These are phyloP conservation scores for Nannochloris sp. DNA, from an alignment of 139 green algal genomes.

Conservation along the genomic window DNA sequence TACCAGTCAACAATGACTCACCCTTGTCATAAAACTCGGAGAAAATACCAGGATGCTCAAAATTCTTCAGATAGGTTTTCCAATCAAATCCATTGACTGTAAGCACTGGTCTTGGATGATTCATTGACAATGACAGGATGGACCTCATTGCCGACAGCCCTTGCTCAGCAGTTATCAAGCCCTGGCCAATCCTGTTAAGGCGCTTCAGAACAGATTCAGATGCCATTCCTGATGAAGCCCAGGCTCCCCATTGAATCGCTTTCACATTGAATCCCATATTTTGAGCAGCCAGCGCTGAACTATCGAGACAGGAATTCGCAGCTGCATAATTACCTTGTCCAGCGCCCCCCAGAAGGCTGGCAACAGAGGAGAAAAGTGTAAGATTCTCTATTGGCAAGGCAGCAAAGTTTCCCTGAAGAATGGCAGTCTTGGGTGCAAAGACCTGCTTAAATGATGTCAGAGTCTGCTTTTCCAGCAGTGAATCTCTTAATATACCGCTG, in stretches of 20 bases:
- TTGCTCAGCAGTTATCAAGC: constrained; percentile 22
- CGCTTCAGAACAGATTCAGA: constrained; percentile 28
- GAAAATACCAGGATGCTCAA: constrained; percentile 11
- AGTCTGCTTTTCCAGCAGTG: constrained; percentile 52
- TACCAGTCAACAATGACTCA: neutral
- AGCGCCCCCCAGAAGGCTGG: constrained; percentile 18
- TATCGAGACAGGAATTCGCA: constrained; percentile 42
- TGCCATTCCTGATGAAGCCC: constrained; percentile 42
- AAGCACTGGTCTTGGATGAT: constrained; percentile 1
- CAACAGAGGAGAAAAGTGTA: constrained; percentile 64
- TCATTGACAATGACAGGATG: constrained; percentile 1
- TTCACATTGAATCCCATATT: constrained; percentile 30
- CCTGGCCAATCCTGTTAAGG: constrained; percentile 29
- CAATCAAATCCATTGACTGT: constrained; percentile 28
- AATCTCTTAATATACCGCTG: constrained; percentile 60
- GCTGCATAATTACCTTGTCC: constrained; percentile 44
- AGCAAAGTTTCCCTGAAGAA: neutral
- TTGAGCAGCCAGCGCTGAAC: constrained; percentile 6
- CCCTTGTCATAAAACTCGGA: constrained; percentile 11
- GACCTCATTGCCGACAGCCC: constrained; percentile 30
- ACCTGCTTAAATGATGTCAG: constrained; percentile 30
- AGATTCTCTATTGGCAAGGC: constrained; percentile 4
- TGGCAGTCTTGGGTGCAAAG: constrained; percentile 26
- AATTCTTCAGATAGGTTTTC: constrained; percentile 16
- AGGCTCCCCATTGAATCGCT: constrained; percentile 72